Evolutionary conservation across 768 basidiomycete genomes (phyloP).

Genomic region (Chalciporus sphaerocephalus): DNA sequence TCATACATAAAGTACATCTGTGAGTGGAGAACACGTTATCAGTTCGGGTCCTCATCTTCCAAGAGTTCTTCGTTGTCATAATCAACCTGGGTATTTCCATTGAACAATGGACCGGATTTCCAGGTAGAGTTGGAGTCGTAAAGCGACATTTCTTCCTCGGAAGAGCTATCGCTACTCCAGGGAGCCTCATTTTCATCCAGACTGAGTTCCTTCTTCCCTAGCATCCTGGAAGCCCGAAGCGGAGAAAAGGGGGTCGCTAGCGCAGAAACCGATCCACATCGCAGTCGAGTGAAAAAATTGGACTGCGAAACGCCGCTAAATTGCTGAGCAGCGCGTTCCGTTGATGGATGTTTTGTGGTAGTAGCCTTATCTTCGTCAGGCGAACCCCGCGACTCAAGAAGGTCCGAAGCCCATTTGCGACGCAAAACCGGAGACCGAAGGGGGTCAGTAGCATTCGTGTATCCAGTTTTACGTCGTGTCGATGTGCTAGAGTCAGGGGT

Average conservation of each 20-base stretch:
- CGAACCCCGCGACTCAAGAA: constrained; percentile 32
- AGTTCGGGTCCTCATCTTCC: constrained; percentile 23
- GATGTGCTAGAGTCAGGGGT: constrained; percentile 31
- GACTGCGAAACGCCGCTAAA: constrained; percentile 17
- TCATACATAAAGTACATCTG: too few relatives aligned
- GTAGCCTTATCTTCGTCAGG: constrained; percentile 13
- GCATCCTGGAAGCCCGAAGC: constrained; percentile 19
- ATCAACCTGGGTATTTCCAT: constrained; percentile 8
- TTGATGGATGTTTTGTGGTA: constrained; percentile 4
- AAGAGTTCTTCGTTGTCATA: constrained; percentile 18
- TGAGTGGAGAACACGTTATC: too few relatives aligned
- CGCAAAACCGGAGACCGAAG: constrained; percentile 41
- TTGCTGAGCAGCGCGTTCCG: constrained; percentile 8
- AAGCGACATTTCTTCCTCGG: constrained; percentile 38
- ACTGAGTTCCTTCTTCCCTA: constrained; percentile 24
- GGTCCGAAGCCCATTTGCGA: constrained; percentile 46
- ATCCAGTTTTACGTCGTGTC: constrained; percentile 30
- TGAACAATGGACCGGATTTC: constrained; percentile 8
- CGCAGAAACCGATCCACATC: constrained; percentile 43
- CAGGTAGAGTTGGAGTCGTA: constrained; percentile 11
- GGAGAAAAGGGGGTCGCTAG: constrained; percentile 36
- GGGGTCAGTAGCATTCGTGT: constrained; percentile 32
- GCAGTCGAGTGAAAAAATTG: constrained; percentile 41
- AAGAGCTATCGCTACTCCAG: constrained; percentile 63
- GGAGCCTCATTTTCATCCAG: constrained; percentile 32